Evolutionary conservation across 805 yeast species (phyloP).

Genomic region (Schwanniomyces yamadae): DNA sequence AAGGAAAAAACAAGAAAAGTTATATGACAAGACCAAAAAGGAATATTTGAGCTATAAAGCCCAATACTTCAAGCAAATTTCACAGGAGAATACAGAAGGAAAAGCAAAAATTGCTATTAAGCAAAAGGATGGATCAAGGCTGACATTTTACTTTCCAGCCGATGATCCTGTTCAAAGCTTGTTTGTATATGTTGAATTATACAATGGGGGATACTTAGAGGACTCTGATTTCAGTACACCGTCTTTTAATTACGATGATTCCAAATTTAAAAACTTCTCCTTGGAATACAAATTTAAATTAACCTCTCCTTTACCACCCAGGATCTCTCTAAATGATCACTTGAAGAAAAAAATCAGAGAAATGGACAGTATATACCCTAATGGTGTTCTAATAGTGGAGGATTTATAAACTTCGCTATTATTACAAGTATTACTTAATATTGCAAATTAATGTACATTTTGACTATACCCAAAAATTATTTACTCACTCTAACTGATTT

Average conservation of each 20-base stretch:
- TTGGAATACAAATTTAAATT: constrained; percentile 31
- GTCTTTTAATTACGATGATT: constrained; percentile 3
- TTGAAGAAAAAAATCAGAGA: constrained; percentile 49
- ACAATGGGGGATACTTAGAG: constrained; percentile 41
- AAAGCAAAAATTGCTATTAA: constrained; percentile 70
- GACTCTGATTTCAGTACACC: constrained; percentile 22
- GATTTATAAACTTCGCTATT: constrained; percentile 8
- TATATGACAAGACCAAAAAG: constrained; percentile 30
- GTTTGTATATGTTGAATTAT: constrained; percentile 34
- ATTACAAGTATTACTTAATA: constrained; percentile 1
- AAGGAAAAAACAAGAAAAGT: constrained; percentile 38
- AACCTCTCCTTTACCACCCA: constrained; percentile 40
- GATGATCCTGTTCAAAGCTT: constrained; percentile 28
- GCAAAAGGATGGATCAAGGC: constrained; percentile 60
- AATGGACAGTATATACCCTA: constrained; percentile 50
- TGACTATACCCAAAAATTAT: neutral
- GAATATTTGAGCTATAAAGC: constrained; percentile 34
- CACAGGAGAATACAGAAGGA: constrained; percentile 15
- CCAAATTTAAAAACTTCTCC: constrained; percentile 19
- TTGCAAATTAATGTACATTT: constrained; percentile 2
- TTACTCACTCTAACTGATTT: constrained; percentile 37
- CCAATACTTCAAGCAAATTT: constrained; percentile 20
- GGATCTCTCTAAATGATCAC: constrained; percentile 26
- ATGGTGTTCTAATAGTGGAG: constrained; percentile 62
- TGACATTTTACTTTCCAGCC: constrained; percentile 35